Conservation (phyloP, 257 asterid genomes). For the Anisodus tanguticus region DNA sequence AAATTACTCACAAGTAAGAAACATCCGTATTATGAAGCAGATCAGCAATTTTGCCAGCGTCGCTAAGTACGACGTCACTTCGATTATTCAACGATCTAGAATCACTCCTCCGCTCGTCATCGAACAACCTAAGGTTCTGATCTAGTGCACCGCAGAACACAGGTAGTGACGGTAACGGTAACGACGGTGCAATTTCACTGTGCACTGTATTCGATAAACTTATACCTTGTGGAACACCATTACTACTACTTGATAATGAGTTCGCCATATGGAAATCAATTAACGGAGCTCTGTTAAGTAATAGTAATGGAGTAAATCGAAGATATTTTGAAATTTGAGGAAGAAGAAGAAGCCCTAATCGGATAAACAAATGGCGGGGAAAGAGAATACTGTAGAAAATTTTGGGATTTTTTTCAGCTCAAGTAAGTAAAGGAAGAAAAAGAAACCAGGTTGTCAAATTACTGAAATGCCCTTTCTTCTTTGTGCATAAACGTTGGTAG, state of each 20-base stretch:
- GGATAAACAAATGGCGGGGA: conserved; percentile 32
- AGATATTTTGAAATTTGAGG: neutral
- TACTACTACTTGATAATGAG: conserved; percentile 38
- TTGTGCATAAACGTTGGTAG: too few species aligned
- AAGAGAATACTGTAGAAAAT: neutral
- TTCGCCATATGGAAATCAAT: conserved; percentile 52
- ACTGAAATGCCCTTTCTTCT: neutral
- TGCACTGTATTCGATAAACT: conserved; percentile 83
- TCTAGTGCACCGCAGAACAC: conserved; percentile 90
- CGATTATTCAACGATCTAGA: conserved; percentile 51
- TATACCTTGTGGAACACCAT: conserved; percentile 66
- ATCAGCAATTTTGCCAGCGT: conserved; percentile 71
- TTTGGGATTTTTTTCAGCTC: neutral
- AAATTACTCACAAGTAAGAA: conserved; percentile 76
- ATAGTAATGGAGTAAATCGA: neutral
- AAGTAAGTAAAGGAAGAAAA: neutral
- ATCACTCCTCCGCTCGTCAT: conserved; percentile 41
- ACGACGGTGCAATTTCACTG: conserved; percentile 80
- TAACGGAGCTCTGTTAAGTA: neutral
- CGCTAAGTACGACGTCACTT: conserved; percentile 47
- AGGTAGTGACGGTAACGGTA: conserved; percentile 94
- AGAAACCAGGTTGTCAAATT: neutral
- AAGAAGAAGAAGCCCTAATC: conserved; percentile 24
- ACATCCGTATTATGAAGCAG: conserved; percentile 80
- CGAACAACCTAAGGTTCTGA: conserved; percentile 74